Evolutionary conservation across 306 rosid species (phyloP).

Genomic region (Dryas octopetala): DNA sequence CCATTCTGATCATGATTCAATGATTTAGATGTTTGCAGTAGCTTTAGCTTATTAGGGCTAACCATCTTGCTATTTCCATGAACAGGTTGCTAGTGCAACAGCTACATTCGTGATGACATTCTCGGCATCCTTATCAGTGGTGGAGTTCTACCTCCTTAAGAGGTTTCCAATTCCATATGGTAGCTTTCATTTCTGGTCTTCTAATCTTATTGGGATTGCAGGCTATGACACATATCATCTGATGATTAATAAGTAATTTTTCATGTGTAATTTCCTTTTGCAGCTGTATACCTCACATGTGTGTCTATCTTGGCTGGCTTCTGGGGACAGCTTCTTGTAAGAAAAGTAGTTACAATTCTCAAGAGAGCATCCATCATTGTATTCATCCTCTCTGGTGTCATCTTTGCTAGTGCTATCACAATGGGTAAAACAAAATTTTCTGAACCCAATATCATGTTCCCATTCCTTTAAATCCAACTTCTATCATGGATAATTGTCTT

Average conservation of each 20-base stretch:
- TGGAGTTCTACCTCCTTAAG: slow-evolving; percentile 81
- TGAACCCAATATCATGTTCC: not conserved
- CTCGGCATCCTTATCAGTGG: slow-evolving; percentile 78
- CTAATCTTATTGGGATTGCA: not conserved
- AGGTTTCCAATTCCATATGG: slow-evolving; percentile 90
- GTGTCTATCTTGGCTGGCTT: slow-evolving; percentile 80
- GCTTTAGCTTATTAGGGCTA: not conserved
- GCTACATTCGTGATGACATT: slow-evolving; percentile 93
- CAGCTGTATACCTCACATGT: slow-evolving; percentile 65
- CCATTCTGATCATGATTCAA: too few relatives aligned
- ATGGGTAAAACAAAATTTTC: slow-evolving; percentile 55
- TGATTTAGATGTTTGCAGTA: too few relatives aligned
- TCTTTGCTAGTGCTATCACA: slow-evolving; percentile 79
- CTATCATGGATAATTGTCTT: too few relatives aligned
- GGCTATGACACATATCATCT: not conserved
- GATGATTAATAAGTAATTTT: not conserved
- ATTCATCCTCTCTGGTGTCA: slow-evolving; percentile 85
- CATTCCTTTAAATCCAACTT: not conserved
- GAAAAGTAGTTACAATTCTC: slow-evolving; percentile 52
- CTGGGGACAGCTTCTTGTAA: slow-evolving; percentile 73
- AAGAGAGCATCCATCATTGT: slow-evolving; percentile 74
- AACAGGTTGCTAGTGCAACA: slow-evolving; percentile 92
- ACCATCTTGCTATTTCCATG: not conserved
- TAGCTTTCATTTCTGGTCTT: slow-evolving; percentile 19
- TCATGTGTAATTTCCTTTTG: slow-evolving; percentile 18